Conservation (phyloP, 176 grass and related monocot species). For the Musa beccarii region DNA sequence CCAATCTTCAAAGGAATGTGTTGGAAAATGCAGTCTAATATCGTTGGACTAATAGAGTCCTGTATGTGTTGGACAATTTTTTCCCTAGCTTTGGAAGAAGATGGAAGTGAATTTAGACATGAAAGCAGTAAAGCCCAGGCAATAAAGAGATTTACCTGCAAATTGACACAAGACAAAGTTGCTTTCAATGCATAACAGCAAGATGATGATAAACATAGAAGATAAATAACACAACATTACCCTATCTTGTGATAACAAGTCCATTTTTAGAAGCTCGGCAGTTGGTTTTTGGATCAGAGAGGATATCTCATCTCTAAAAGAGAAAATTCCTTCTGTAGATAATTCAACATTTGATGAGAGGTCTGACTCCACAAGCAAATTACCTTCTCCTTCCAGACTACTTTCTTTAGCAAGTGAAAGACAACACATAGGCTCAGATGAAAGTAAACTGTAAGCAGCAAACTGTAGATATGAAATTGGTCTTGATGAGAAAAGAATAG, state of each 20-base stretch:
- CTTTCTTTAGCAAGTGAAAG: constrained; percentile 52
- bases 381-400: constrained; percentile 25
- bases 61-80: constrained; percentile 71
- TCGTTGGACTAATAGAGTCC: constrained; percentile 54
- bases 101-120: constrained; percentile 44
- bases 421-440: constrained; percentile 56
- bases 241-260: constrained; percentile 50
- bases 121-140: constrained; percentile 69
- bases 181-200: background rate
- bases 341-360: constrained; percentile 21
- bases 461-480: constrained; percentile 71
- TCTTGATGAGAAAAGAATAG: constrained; percentile 65
- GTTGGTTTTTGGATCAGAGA: constrained; percentile 54
- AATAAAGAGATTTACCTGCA: constrained; percentile 69
- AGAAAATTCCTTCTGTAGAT: constrained; percentile 44
- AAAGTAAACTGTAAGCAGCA: constrained; percentile 68
- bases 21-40: constrained; percentile 88
- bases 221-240: constrained; percentile 26
- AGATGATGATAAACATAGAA: background rate
- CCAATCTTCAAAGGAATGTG: constrained; percentile 64
- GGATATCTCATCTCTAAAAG: constrained; percentile 65
- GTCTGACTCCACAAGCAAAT: constrained; percentile 30
- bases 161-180: constrained; percentile 19
- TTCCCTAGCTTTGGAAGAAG: constrained; percentile 45
- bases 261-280: constrained; percentile 55